Conservation (phyloP, 768 basidiomycete genomes). For the Suillus cothurnatus region DNA sequence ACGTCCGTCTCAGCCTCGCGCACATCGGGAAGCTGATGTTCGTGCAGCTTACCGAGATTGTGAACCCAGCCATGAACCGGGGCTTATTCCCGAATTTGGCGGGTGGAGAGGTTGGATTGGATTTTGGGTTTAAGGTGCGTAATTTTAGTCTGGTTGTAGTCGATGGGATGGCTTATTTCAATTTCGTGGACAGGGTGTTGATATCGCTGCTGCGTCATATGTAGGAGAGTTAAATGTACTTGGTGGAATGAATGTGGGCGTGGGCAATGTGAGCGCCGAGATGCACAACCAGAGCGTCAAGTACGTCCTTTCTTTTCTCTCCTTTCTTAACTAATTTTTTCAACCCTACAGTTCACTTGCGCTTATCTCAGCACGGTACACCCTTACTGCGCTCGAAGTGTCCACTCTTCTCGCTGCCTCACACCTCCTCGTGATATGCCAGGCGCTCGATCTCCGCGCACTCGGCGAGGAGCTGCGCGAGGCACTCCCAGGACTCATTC, state of each 20-base stretch:
- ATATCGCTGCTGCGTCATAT: slow-evolving; percentile 84
- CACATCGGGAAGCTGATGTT: slow-evolving; percentile 74
- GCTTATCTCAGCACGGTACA: slow-evolving; percentile 80
- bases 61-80: slow-evolving; percentile 66
- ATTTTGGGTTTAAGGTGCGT: slow-evolving; percentile 70
- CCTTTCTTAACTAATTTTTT: not conserved
- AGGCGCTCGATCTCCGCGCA: slow-evolving; percentile 86
- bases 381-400: slow-evolving; percentile 76
- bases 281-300: slow-evolving; percentile 95
- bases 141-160: not conserved
- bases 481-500: slow-evolving; percentile 22
- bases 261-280: slow-evolving; percentile 84
- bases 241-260: slow-evolving; percentile 74
- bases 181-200: slow-evolving; percentile 52
- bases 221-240: slow-evolving; percentile 80
- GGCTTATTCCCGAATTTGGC: slow-evolving; percentile 82
- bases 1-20: slow-evolving; percentile 72
- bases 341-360: slow-evolving; percentile 65
- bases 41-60: slow-evolving; percentile 57
- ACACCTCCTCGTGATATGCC: slow-evolving; percentile 75
- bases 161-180: not conserved
- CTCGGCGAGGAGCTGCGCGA: slow-evolving; percentile 66
- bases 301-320: slow-evolving; percentile 44
- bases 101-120: slow-evolving; percentile 76
- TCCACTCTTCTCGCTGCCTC: slow-evolving; percentile 73